Percentiles rank a stretch among this genome's conserved stretches.
phyloP scores from a whole-genome alignment of 2,329 filamentous ascomycete genomes.

The Cercospora canescens region DNA sequence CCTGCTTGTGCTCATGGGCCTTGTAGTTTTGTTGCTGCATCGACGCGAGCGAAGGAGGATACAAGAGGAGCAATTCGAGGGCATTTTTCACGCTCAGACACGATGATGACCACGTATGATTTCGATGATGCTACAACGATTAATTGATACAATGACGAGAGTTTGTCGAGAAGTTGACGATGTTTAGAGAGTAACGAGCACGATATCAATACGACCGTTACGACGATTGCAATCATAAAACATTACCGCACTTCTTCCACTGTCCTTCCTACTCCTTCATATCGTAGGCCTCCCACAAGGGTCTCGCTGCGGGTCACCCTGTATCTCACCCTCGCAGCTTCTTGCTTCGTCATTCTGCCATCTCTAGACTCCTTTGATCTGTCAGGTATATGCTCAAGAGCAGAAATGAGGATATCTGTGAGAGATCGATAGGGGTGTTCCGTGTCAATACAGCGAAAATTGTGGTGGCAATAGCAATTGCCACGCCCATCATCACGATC shows the following conservation, averaged over 20 bases:
- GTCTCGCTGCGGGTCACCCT: neutral
- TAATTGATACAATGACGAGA: constrained; percentile 1
- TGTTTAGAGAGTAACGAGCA: constrained; percentile 5
- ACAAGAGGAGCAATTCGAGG: constrained; percentile 5
- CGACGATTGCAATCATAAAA: neutral
- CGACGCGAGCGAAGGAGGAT: neutral
- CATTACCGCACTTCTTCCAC: neutral
- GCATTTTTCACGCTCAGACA: neutral
- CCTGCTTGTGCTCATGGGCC: neutral
- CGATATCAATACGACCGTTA: neutral
- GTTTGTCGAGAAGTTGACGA: neutral
- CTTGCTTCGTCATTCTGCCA: neutral
- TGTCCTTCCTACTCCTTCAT: neutral
- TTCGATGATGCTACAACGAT: constrained; percentile 2
- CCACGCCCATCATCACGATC: neutral
- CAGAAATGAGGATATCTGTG: neutral
- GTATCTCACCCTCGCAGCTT: neutral
- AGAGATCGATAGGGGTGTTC: neutral
- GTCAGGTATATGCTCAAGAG: neutral
- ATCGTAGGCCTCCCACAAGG: neutral
- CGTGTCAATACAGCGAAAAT: neutral
- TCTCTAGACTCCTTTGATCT: neutral
- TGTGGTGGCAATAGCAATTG: neutral
- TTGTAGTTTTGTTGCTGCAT: neutral
- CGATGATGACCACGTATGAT: constrained; percentile 1